Conservation (phyloP, 208 protist genomes). For the Porcisia hertigi region DNA sequence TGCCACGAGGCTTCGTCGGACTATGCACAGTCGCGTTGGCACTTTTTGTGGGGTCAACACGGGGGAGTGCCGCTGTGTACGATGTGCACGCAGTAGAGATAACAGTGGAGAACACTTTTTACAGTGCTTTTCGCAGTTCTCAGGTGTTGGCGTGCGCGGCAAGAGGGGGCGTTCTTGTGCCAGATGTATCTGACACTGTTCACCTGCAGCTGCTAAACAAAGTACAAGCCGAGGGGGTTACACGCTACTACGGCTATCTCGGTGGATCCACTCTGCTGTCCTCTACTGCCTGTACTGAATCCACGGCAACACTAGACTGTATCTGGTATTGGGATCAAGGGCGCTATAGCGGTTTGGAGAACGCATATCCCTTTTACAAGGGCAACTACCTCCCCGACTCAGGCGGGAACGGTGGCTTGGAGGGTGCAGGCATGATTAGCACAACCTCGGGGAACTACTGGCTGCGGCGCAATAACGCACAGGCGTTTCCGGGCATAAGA, state of each 20-base stretch:
- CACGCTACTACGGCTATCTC: background rate
- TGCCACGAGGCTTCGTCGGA: background rate
- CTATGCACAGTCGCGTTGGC: background rate
- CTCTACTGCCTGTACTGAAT: background rate
- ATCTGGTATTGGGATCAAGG: constrained; percentile 14
- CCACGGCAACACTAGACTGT: background rate
- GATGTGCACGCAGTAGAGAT: background rate
- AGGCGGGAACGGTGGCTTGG: background rate
- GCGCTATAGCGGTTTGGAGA: constrained; percentile 1
- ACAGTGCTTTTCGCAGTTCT: background rate
- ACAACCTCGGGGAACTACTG: constrained; percentile 4
- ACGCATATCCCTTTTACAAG: constrained; percentile 12
- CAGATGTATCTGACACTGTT: constrained; percentile 1
- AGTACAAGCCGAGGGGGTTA: background rate
- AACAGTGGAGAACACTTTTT: background rate
- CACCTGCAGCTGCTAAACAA: background rate
- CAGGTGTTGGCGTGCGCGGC: background rate
- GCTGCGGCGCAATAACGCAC: background rate
- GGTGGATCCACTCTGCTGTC: constrained; percentile 13
- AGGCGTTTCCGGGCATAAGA: background rate
- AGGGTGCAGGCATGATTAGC: constrained; percentile 3
- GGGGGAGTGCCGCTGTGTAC: constrained; percentile 2
- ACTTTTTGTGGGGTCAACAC: background rate
- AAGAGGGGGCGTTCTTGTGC: constrained; percentile 4
- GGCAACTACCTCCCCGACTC: constrained; percentile 6